A percentile compares a stretch with the other conserved stretches of the same genome.
phyloP scores from a whole-genome alignment of 768 basidiomycete genomes.

The Xerocomus brunneocitrinus region DNA sequence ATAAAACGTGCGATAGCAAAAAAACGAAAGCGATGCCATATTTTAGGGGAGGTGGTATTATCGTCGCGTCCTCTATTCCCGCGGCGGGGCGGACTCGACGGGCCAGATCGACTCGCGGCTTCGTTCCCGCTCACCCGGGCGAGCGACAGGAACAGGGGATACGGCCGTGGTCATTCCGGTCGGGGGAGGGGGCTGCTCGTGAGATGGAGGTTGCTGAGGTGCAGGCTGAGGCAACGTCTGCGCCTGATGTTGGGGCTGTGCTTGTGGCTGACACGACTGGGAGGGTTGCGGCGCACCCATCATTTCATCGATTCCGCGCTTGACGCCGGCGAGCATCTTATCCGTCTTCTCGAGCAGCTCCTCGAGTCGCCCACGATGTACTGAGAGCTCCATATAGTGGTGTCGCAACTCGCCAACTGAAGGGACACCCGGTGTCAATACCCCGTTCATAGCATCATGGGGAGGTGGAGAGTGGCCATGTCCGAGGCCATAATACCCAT shows the following conservation, averaged over 20 bases:
- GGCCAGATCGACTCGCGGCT: slow-evolving; percentile 28
- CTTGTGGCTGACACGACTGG: slow-evolving; percentile 16
- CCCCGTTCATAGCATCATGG: slow-evolving; percentile 30
- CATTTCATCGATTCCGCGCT: slow-evolving; percentile 76
- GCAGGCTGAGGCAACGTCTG: slow-evolving; percentile 23
- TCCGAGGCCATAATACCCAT: slow-evolving; percentile 37
- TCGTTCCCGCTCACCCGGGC: slow-evolving; percentile 27
- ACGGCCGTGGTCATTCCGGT: slow-evolving; percentile 9
- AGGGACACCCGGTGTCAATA: slow-evolving; percentile 31
- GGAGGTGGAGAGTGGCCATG: slow-evolving; percentile 35
- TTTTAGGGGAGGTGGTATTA: slow-evolving; percentile 15
- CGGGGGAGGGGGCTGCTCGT: slow-evolving; percentile 27
- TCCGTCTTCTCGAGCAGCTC: slow-evolving; percentile 77
- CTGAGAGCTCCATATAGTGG: slow-evolving; percentile 62
- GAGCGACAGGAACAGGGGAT: slow-evolving; percentile 20
- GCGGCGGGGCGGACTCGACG: slow-evolving; percentile 23
- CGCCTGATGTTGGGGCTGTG: slow-evolving; percentile 23
- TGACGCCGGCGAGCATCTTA: slow-evolving; percentile 63
- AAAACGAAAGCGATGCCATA: slow-evolving; percentile 27
- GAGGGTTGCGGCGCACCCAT: slow-evolving; percentile 33
- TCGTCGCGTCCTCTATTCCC: slow-evolving; percentile 23
- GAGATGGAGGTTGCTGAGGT: slow-evolving; percentile 21
- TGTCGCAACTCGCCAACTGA: slow-evolving; percentile 61
- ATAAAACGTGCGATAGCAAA: slow-evolving; percentile 21
- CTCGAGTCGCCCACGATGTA: slow-evolving; percentile 61